Conservation (phyloP, 106 monocot species). For the Cymbidium sinense region DNA sequence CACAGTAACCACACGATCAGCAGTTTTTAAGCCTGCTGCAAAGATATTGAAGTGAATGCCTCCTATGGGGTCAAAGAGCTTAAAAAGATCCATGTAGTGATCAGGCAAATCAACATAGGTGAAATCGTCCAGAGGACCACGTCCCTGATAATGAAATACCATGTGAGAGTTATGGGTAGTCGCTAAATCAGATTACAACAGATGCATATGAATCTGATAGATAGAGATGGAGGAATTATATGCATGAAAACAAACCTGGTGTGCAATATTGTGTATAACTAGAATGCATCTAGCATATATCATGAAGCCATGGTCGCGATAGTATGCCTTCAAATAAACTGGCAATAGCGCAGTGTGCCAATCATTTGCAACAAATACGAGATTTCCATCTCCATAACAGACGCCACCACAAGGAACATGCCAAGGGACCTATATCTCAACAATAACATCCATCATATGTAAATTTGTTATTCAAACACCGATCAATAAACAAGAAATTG, state of each 20-base stretch:
- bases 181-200: too few species aligned
- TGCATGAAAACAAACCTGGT: constrained; percentile 43
- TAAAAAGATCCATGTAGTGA: constrained; percentile 62
- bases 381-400: constrained; percentile 85
- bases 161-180: too few species aligned
- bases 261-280: constrained; percentile 92
- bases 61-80: constrained; percentile 60
- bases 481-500: too few species aligned
- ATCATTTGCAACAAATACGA: constrained; percentile 88
- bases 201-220: too few species aligned
- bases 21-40: constrained; percentile 63
- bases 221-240: too few species aligned
- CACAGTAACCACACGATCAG: constrained; percentile 74
- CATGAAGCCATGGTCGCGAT: constrained; percentile 86
- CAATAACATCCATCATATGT: neutral
- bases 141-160: constrained; percentile 38
- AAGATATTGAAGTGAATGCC: constrained; percentile 86
- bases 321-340: constrained; percentile 90
- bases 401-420: constrained; percentile 77
- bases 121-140: constrained; percentile 67
- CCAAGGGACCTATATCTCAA: constrained; percentile 65
- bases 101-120: constrained; percentile 33
- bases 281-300: constrained; percentile 57
- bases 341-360: constrained; percentile 93
- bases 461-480: neutral